These are phyloP conservation scores for Kickxella alabastrina DNA, from an alignment of 192 early-diverging fungal species.

Conservation along the genomic window DNA sequence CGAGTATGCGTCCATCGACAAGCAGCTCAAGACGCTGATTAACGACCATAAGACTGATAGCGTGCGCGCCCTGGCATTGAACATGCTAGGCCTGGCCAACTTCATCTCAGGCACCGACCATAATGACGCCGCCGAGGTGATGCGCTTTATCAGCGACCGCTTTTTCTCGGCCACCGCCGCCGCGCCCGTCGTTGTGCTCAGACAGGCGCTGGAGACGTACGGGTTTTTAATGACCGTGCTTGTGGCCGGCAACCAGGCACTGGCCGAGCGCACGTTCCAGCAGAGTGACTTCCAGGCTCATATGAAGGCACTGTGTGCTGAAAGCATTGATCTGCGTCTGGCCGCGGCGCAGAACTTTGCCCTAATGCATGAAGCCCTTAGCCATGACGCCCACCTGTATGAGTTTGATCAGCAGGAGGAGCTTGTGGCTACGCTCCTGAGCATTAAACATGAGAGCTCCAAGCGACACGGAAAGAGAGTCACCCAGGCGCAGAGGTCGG, in stretches of 20 bases:
- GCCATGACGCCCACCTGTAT: slow-evolving; percentile 7
- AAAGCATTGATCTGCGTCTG: slow-evolving; percentile 60
- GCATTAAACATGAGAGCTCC: slow-evolving; percentile 57
- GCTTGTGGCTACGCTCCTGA: slow-evolving; percentile 54
- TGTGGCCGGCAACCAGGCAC: slow-evolving; percentile 4
- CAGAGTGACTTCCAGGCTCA: slow-evolving; percentile 31
- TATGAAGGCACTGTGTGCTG: slow-evolving; percentile 55
- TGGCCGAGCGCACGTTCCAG: slow-evolving; percentile 36
- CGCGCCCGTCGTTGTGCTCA: slow-evolving; percentile 1
- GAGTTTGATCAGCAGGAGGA: slow-evolving; percentile 60
- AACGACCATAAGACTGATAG: slow-evolving; percentile 7
- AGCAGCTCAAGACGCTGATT: slow-evolving; percentile 12
- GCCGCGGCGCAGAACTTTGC: slow-evolving; percentile 73
- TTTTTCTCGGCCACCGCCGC: slow-evolving; percentile 1
- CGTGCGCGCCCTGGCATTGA: slow-evolving; percentile 21
- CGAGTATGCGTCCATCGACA: slow-evolving; percentile 10
- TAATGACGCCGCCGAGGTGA: slow-evolving; percentile 24
- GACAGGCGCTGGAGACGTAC: slow-evolving; percentile 28
- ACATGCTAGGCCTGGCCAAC: slow-evolving; percentile 29
- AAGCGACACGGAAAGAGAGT: slow-evolving; percentile 58
- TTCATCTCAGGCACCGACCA: slow-evolving; percentile 36
- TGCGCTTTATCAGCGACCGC: slow-evolving; percentile 8
- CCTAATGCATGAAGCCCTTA: slow-evolving; percentile 60
- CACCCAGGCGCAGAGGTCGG: slow-evolving; percentile 55
- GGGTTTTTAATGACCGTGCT: slow-evolving; percentile 37